A percentile compares a stretch with the other conserved stretches of the same genome.
Evolutionary conservation across 176 grass and related monocot genomes (phyloP).

Genomic region (Miscanthus lutarioriparius): DNA sequence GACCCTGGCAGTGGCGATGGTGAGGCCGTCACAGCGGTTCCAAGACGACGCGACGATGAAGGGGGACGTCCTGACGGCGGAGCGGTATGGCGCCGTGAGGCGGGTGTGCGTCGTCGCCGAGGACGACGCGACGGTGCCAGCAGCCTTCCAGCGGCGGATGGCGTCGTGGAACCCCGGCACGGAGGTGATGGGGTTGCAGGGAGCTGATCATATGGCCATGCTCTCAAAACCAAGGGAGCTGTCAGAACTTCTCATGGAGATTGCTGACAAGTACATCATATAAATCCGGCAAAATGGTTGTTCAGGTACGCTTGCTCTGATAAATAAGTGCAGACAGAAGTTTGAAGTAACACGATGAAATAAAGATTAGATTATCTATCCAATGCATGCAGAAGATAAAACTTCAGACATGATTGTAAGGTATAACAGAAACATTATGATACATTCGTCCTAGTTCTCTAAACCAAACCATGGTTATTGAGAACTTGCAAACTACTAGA

Average conservation of each 20-base stretch:
- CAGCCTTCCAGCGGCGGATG: constrained; percentile 31
- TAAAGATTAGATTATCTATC: neutral
- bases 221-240: neutral
- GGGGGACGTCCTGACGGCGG: neutral
- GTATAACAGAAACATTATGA: neutral
- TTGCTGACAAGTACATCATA: neutral
- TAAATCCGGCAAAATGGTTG: neutral
- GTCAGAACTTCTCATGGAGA: neutral
- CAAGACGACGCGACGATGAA: constrained; percentile 10
- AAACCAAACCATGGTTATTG: neutral
- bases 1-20: neutral
- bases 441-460: constrained; percentile 20
- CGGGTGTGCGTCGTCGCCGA: constrained; percentile 35
- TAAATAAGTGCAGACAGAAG: neutral
- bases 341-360: neutral
- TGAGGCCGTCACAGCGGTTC: constrained; percentile 17
- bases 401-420: neutral
- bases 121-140: neutral
- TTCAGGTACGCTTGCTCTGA: neutral
- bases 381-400: neutral
- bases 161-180: constrained; percentile 32
- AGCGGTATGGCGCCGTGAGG: constrained; percentile 40
- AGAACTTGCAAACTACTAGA: constrained; percentile 5
- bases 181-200: neutral
- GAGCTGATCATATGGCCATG: neutral